Percentiles rank a stretch among this genome's conserved stretches.
phyloP scores from a whole-genome alignment of 257 asterid genomes.

The Lantana camara region DNA sequence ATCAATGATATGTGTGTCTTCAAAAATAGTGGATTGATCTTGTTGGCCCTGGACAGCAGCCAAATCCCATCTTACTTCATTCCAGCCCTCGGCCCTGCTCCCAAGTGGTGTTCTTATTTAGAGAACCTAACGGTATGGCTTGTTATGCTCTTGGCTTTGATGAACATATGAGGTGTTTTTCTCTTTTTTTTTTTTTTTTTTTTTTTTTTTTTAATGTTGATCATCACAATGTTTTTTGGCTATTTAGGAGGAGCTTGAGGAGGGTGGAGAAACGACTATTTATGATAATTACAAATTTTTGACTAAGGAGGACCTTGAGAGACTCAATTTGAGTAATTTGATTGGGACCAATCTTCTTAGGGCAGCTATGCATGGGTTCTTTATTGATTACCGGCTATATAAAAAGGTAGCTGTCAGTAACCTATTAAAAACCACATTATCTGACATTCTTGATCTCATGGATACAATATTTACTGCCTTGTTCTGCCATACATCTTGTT shows the following conservation, averaged over 20 bases:
- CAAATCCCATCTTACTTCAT: constrained; percentile 92
- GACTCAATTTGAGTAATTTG: constrained; percentile 68
- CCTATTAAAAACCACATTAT: constrained; percentile 5
- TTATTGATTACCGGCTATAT: constrained; percentile 78
- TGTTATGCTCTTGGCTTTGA: constrained; percentile 23
- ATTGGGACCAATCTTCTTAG: constrained; percentile 84
- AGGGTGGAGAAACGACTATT: constrained; percentile 76
- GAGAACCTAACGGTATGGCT: constrained; percentile 76
- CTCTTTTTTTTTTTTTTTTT: no score
- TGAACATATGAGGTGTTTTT: constrained; percentile 14
- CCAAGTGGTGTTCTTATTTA: constrained; percentile 89
- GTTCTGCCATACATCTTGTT: no score
- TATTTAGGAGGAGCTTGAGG: constrained; percentile 94
- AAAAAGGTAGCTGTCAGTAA: constrained; percentile 58
- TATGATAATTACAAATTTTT: constrained; percentile 92
- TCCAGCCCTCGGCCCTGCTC: constrained; percentile 98
- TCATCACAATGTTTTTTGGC: constrained; percentile 17
- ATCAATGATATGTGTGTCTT: constrained; percentile 86
- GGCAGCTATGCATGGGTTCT: constrained; percentile 95
- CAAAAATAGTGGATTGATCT: constrained; percentile 74
- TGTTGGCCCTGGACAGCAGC: constrained; percentile 86
- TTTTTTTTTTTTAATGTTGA: constrained; percentile 20
- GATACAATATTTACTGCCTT: no score
- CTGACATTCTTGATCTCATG: no score
- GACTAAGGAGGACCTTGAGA: constrained; percentile 85